Evolutionary conservation across 2,329 filamentous ascomycete species (phyloP).

Genomic region (Scleromitrula shiraiana): DNA sequence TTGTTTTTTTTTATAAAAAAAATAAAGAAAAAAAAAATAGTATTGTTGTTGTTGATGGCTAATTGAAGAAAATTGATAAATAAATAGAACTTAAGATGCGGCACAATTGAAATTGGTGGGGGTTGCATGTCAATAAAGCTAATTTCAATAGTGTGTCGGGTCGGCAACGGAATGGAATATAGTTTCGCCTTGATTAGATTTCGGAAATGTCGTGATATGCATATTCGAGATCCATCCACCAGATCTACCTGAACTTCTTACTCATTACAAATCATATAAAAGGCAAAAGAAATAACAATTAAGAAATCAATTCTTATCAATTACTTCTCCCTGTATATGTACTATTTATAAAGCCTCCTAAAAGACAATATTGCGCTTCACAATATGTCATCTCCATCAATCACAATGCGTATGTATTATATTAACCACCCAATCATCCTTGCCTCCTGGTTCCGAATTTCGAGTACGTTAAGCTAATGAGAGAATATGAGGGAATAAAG

Average conservation of each 20-base stretch:
- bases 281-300: neutral
- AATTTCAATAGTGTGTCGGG: constrained; percentile 1
- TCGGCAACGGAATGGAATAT: neutral
- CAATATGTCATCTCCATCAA: constrained; percentile 24
- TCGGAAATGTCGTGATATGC: neutral
- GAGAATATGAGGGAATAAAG: constrained; percentile 16
- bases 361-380: constrained; percentile 12
- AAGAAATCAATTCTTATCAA: neutral
- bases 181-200: neutral
- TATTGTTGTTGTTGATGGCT: constrained; percentile 1
- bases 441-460: neutral
- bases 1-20: constrained; percentile 12
- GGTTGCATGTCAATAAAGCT: constrained; percentile 16
- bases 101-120: constrained; percentile 12
- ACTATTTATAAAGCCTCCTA: constrained; percentile 18
- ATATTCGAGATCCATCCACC: neutral
- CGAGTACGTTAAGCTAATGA: neutral
- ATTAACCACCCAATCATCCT: no score
- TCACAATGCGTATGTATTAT: constrained; percentile 24
- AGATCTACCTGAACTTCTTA: no score
- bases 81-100: constrained; percentile 6
- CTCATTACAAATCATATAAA: constrained; percentile 9
- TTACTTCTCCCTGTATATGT: constrained; percentile 16
- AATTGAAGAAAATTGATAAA: neutral
- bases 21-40: constrained; percentile 1